Base-by-base conservation (phyloP, 306 rosid species). In the Gastrolobium villosum region DNA sequence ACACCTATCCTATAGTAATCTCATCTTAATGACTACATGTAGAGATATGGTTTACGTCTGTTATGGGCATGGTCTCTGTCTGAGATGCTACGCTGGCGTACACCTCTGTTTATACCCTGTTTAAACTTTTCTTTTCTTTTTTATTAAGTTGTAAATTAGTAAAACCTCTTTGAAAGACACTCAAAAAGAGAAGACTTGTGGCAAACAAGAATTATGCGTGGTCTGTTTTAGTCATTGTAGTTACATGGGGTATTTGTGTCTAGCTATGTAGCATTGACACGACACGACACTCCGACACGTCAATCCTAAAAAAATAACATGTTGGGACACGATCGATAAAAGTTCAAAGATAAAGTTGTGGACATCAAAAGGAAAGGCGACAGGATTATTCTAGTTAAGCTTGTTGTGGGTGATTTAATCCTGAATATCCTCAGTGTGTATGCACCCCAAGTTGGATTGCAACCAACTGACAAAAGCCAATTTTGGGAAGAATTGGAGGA, bases 141-240 rank as follows among this genome's bases (percentile, higher is more conserved):
- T 20, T 20, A 20, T 20, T 20, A 20, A 20, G 7, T 14, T n/a
- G 30, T 5, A 7, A 35, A 44, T 35, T 78, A 11, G 53, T 43
- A 53, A 69, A 53, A 72, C 34, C 39, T 35, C 8, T 26, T 31
- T 28, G 44, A 32, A 61, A 48, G 41, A 4, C 35, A 55, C 26
- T 4, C 62, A 11, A 50, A 72, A 44, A 13, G 43, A 50, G 50
- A 55, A 30, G 41, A 14, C 15, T 55, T 37, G 30, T 32, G 70
- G 35, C 20, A n/a, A 44, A 9, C n/a, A 10, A 43, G 59, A 78
- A 56, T 72, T 40, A 31, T 71, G 55, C 43, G 7, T 59, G 35
- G 34, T 72, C 46, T 48, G 4, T 70, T 2, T 64, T 45, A 55
- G 73, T 55, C 34, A 37, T 46, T 56, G 64, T 30, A 65, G 75